phyloP scores from a whole-genome alignment of 768 basidiomycete genomes.

The Grammothele lineata region DNA sequence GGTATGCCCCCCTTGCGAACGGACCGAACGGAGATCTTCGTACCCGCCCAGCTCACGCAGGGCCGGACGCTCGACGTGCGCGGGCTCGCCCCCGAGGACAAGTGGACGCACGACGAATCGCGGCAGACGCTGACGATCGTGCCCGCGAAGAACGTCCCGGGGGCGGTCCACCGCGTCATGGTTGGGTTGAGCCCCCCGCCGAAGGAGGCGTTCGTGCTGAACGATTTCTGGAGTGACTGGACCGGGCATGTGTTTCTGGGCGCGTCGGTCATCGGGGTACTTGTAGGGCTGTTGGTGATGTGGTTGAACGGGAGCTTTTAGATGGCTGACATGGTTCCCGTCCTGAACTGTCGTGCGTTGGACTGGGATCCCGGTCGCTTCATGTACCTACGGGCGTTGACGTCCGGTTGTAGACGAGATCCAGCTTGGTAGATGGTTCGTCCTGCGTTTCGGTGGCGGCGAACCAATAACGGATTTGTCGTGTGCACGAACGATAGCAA shows the following conservation, averaged over 20 bases:
- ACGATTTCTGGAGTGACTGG: conserved; percentile 65
- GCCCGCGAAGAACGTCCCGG: conserved; percentile 36
- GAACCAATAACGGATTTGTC: no score
- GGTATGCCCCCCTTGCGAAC: conserved; percentile 40
- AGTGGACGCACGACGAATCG: conserved; percentile 53
- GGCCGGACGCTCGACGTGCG: conserved; percentile 54
- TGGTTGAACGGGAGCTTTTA: no score
- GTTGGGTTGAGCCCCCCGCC: conserved; percentile 57
- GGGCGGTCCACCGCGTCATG: conserved; percentile 43
- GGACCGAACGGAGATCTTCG: conserved; percentile 79
- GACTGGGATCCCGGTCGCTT: no score
- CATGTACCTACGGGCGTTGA: no score
- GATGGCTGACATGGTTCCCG: no score
- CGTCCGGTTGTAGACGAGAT: no score
- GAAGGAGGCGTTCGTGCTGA: conserved; percentile 47
- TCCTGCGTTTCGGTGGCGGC: no score
- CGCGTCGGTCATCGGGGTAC: no score
- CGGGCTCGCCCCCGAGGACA: conserved; percentile 49
- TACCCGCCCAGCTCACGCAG: conserved; percentile 60
- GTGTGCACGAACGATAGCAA: no score
- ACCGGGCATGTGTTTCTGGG: conserved; percentile 21
- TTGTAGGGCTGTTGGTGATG: no score
- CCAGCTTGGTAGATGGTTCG: no score
- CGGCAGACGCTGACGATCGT: conserved; percentile 76
- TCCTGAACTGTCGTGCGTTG: no score